phyloP scores from a whole-genome alignment of 768 basidiomycete species.

The Russula lepida region DNA sequence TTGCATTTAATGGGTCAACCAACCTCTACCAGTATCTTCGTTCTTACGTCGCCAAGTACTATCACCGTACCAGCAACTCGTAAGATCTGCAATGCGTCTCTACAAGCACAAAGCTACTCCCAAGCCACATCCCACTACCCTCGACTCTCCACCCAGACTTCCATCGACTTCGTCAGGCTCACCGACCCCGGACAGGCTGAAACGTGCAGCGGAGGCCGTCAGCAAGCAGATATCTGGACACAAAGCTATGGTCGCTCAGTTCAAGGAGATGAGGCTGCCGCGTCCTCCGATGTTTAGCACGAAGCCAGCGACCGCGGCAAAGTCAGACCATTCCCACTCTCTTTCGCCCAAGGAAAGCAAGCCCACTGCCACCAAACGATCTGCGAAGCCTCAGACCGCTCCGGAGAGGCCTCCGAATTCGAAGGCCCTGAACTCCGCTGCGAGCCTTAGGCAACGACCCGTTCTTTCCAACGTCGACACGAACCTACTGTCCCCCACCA shows the following conservation, averaged over 20 bases:
- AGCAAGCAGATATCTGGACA: slow-evolving; percentile 7
- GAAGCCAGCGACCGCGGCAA: background rate
- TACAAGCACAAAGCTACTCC: slow-evolving; percentile 6
- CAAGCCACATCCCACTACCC: background rate
- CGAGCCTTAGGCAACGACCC: background rate
- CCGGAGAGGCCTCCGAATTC: background rate
- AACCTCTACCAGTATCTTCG: background rate
- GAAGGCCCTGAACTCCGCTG: background rate
- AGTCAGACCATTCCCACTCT: background rate
- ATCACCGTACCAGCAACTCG: slow-evolving; percentile 11
- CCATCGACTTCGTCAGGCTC: background rate
- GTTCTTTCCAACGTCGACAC: background rate
- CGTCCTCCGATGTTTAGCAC: slow-evolving; percentile 3
- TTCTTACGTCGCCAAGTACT: slow-evolving; percentile 12
- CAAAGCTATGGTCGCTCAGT: slow-evolving; percentile 13
- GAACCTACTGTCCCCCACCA: background rate
- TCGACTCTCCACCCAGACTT: background rate
- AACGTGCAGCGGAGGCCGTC: slow-evolving; percentile 11
- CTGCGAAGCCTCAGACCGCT: background rate
- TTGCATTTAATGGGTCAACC: background rate
- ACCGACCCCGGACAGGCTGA: background rate
- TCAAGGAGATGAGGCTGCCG: slow-evolving; percentile 5
- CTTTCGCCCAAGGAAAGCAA: background rate
- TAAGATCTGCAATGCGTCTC: slow-evolving; percentile 15
- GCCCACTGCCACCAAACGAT: background rate